Evolutionary conservation across 2,329 filamentous ascomycete genomes (phyloP).

Genomic region (Sporothrix globosa): DNA sequence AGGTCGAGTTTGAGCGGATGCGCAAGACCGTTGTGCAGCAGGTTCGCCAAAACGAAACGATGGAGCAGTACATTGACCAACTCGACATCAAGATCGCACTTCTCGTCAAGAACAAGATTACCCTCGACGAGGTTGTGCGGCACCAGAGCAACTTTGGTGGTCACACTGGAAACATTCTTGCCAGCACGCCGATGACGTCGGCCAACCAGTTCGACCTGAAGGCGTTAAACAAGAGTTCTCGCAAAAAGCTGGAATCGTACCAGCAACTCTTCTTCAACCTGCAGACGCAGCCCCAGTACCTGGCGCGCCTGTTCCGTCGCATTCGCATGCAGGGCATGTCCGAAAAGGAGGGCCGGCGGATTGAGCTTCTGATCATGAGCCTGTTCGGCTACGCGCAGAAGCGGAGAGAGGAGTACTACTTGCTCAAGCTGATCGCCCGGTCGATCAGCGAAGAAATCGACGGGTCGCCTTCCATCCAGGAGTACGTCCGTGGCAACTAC

Average conservation of each 20-base stretch:
- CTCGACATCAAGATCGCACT: conserved; percentile 98
- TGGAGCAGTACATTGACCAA: conserved; percentile 97
- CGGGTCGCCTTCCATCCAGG: conserved; percentile 70
- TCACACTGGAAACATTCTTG: conserved; percentile 74
- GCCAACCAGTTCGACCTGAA: conserved; percentile 95
- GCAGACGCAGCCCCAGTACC: conserved; percentile 93
- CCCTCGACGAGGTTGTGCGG: conserved; percentile 93
- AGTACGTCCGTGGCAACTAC: conserved; percentile 85
- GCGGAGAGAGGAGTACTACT: conserved; percentile 92
- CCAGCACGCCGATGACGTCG: conserved; percentile 84
- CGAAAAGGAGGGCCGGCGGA: conserved; percentile 89
- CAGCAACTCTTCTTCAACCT: conserved; percentile 97
- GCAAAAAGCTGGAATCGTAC: conserved; percentile 93
- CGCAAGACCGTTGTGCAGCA: conserved; percentile 97
- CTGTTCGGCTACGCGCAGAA: conserved; percentile 98
- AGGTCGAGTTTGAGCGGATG: conserved; percentile 93
- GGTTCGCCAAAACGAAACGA: conserved; percentile 93
- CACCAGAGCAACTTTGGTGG: conserved; percentile 97
- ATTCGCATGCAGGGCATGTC: conserved; percentile 80
- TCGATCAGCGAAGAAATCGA: conserved; percentile 88
- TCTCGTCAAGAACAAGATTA: conserved; percentile 99
- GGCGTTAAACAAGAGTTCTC: conserved; percentile 93
- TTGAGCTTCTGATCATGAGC: conserved; percentile 93
- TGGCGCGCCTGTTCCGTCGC: conserved; percentile 83
- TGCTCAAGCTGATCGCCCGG: conserved; percentile 82